Evolutionary conservation across 2,329 filamentous ascomycete genomes (phyloP), one percentile per base, ranked within the genome.

Genomic region (Talaromyces sp.): DNA sequence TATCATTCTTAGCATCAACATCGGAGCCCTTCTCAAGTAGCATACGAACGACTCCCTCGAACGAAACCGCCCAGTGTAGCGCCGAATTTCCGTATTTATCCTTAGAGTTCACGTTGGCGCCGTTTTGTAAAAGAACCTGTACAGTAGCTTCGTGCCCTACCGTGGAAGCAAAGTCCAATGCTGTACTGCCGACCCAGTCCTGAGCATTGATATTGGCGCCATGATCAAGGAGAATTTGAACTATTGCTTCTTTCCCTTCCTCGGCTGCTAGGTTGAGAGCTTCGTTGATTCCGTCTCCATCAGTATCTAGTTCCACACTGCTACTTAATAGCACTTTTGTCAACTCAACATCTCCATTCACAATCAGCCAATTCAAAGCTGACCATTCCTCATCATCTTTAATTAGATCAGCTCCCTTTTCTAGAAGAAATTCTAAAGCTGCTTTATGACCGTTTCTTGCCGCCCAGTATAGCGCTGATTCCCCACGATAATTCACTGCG

Each of bases 81-180:
- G 56, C 56, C n/a, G 22, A 45, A 11, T 59, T 43, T 7, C 35
- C 16, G 16, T 59, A 43, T 1, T 59, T 45, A 8, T 64, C 62
- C 31, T 16, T 39, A 3, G 37, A 54, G 11, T 61, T 50, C 1
- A 24, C 68, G 57, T 80, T 74, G 27, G 76, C 68, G 24, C 78
- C 77, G 57, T 78, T 78, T 64, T 75, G 70, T 62, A 82, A 75
- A 14, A 82, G 74, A 27, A 80, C 72, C 9, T 72, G 73, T 19
- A 78, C 71, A 54, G 80, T 69, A 11, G 71, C 68, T 49, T 41
- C 27, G 49, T 68, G 19, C 5, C 67, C 63, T 3, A 54, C 24
- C 14, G 31, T 50, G 24, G 66, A 61, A 13, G 68, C 66, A 31
- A 66, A 60, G 33, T 64, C 61, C 37, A 70, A 60, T 3, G 64